phyloP scores from a whole-genome alignment of 148 eudicot species.

The Rhododendron ovatum region DNA sequence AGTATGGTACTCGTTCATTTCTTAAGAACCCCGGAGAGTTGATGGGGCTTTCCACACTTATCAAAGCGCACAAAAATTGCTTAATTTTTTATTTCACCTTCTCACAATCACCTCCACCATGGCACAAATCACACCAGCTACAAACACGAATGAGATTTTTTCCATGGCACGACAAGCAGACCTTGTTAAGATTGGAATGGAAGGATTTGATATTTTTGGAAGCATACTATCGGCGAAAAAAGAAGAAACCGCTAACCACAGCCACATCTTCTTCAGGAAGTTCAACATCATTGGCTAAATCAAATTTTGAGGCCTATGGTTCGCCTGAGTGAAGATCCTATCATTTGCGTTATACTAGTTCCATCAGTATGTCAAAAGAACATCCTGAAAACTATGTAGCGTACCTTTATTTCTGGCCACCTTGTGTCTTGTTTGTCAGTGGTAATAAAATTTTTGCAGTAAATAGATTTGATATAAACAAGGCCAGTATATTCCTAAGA shows the following conservation, averaged over 20 bases:
- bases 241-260: not conserved
- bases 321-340: not conserved
- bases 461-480: no score
- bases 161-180: slow-evolving; percentile 3
- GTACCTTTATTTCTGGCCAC: not conserved
- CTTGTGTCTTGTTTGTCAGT: not conserved
- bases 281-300: not conserved
- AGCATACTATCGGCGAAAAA: not conserved
- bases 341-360: not conserved
- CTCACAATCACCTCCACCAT: no score
- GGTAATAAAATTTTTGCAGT: no score
- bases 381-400: not conserved
- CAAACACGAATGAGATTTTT: no score
- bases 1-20: no score
- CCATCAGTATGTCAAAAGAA: not conserved
- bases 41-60: no score
- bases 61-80: no score
- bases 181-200: not conserved
- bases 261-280: not conserved
- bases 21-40: no score
- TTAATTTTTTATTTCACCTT: no score
- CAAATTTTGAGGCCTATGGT: not conserved
- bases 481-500: no score
- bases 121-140: no score
- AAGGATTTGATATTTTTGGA: not conserved